A percentile compares a stretch with the other conserved stretches of the same genome.
Evolutionary conservation across 2,329 filamentous ascomycete genomes (phyloP).

Genomic region (Hyphodiscus sp.): DNA sequence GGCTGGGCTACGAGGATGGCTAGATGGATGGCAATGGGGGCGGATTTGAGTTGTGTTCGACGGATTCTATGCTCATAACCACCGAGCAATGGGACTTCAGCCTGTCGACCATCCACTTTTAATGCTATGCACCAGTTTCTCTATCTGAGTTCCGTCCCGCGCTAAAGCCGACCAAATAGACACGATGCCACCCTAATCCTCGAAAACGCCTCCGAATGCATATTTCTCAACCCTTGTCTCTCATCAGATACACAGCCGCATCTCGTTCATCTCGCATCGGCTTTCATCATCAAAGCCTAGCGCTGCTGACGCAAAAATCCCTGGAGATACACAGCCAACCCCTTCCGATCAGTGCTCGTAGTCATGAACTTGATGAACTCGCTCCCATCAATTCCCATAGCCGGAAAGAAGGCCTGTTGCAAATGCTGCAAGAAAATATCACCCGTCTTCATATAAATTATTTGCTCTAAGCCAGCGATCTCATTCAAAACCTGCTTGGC

Average conservation of each 20-base stretch:
- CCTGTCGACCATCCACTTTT: not conserved
- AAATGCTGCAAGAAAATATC: conserved; percentile 69
- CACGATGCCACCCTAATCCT: conserved; percentile 8
- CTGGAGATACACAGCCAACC: conserved; percentile 58
- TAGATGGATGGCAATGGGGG: too few relatives aligned
- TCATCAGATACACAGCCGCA: not conserved
- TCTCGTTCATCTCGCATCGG: not conserved
- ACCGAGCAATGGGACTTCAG: not conserved
- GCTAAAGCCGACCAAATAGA: conserved; percentile 12
- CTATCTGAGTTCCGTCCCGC: not conserved
- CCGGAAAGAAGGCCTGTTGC: conserved; percentile 55
- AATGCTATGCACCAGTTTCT: not conserved
- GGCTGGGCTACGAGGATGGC: too few relatives aligned
- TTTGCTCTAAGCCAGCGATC: conserved; percentile 80
- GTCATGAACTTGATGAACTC: conserved; percentile 55
- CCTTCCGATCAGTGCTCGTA: conserved; percentile 52
- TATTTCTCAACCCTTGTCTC: conserved; percentile 6
- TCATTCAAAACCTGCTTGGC: conserved; percentile 82
- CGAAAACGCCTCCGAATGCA: conserved; percentile 16
- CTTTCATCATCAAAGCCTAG: conserved; percentile 6
- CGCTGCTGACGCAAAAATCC: conserved; percentile 42
- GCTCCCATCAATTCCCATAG: conserved; percentile 55
- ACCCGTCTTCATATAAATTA: conserved; percentile 85
- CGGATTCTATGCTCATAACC: not conserved
- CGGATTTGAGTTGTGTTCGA: not conserved